These are phyloP conservation scores for Plasmodium billcollinsi DNA, from an alignment of 169 alveolate genomes.

Conservation along the genomic window DNA sequence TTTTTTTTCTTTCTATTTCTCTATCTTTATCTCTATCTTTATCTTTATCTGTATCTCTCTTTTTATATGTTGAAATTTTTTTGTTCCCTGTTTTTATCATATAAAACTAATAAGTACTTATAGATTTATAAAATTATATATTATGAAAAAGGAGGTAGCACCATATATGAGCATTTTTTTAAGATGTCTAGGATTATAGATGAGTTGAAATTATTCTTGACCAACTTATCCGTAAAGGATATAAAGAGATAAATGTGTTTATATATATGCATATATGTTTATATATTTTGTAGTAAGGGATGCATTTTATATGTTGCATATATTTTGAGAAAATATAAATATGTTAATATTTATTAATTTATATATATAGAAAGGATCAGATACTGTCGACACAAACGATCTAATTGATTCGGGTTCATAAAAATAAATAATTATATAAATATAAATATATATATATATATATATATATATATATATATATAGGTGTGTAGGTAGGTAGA, in stretches of 20 bases:
- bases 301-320: not conserved
- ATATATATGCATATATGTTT: not conserved
- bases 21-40: not conserved
- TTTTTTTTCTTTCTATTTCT: not conserved
- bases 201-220: slow-evolving; percentile 61
- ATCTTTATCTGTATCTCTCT: not conserved
- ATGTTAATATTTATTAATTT: not conserved
- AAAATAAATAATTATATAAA: not conserved
- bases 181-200: slow-evolving; percentile 58
- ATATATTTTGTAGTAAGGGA: not conserved
- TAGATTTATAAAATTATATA: not conserved
- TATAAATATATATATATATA: not conserved
- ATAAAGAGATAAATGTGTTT: not conserved
- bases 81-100: not conserved
- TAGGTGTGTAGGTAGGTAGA: not conserved
- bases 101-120: not conserved
- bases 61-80: not conserved
- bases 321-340: not conserved
- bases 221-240: slow-evolving; percentile 32
- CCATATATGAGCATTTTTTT: not conserved
- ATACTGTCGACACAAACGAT: slow-evolving; percentile 52
- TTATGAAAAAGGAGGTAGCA: no score
- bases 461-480: no score
- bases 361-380: slow-evolving; percentile 48
- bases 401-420: slow-evolving; percentile 35